Evolutionary conservation across 108 stramenopile genomes (phyloP), one percentile per base, ranked within the genome.

Genomic region (Cyclostephanos tholiformis): DNA sequence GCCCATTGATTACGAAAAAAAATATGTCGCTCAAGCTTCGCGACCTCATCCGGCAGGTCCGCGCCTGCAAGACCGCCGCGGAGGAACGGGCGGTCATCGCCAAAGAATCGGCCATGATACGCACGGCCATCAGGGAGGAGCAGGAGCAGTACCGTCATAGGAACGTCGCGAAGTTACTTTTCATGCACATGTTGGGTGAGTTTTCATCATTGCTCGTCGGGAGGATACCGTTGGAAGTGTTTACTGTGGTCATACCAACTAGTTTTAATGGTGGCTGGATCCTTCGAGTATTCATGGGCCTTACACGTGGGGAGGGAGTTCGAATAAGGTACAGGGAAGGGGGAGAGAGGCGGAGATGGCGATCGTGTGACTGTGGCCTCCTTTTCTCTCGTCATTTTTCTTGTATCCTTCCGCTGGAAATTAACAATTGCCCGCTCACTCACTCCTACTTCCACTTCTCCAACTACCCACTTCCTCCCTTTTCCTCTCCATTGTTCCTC

Each of bases 141-240:
- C 92, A 98, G 75, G 95, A 90, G 56, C 95, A 96, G 66, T 98
- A 91, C 74, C 93, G 98, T 30, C 97, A 99, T 74, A 91, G 98
- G 23, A 99, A 99, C 77, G 98, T 99, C 58, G 97, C 97, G 46
- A 99, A 99, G 81, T 86, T 99, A 17, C 83, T 99, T n/a, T 99
- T 97, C 73, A 98, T 99, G 84, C 98, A 99, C 84, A 99, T 99
- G 99, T 82, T 99, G 20, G 96, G 92, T 90, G 86, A 75, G 84
- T 85, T 17, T n/a, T n/a, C n/a, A n/a, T n/a, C n/a, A n/a, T n/a
- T n/a, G n/a, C n/a, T n/a, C n/a, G n/a, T n/a, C n/a, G n/a, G n/a
- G 1, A 22, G 36, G 29, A n/a, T 55, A 10, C 41, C 19, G 38
- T 58, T 4, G 56, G 36, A 57, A n/a, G n/a, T n/a, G n/a, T n/a